phyloP scores from a whole-genome alignment of 2,329 filamentous ascomycete species.

The Sporothrix sp. region DNA sequence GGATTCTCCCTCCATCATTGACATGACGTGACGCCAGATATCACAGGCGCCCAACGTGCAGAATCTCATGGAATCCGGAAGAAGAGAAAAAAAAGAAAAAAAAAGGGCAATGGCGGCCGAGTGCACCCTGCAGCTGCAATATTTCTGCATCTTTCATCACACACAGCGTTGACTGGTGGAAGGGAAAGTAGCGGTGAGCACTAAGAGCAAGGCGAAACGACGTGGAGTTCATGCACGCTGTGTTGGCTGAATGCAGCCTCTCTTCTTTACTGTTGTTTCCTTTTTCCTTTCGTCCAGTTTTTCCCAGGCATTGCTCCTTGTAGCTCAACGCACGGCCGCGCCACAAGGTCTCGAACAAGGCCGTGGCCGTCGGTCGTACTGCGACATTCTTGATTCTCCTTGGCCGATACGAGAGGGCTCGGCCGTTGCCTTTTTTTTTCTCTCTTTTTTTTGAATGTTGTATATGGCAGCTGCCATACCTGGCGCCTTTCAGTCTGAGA shows the following conservation, averaged over 20 bases:
- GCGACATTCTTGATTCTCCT: too few species aligned
- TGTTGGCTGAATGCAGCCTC: constrained; percentile 6
- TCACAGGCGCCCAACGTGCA: too few species aligned
- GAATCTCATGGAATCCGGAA: neutral
- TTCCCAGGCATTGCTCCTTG: too few species aligned
- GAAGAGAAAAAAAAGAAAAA: neutral
- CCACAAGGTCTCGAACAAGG: constrained; percentile 5
- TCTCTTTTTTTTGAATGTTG: too few species aligned
- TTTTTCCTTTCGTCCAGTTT: too few species aligned
- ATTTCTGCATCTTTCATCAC: constrained; percentile 6
- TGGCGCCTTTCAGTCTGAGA: too few species aligned
- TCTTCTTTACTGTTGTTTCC: neutral
- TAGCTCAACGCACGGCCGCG: too few species aligned
- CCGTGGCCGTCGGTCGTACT: constrained; percentile 2
- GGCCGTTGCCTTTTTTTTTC: neutral
- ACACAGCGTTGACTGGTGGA: too few species aligned
- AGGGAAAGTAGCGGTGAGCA: neutral
- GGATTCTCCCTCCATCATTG: too few species aligned
- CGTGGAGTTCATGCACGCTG: neutral
- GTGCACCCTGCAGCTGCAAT: constrained; percentile 3
- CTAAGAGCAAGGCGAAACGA: too few species aligned
- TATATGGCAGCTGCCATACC: too few species aligned
- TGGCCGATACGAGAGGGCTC: neutral
- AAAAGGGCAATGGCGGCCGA: neutral
- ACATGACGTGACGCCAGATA: too few species aligned